phyloP scores from a whole-genome alignment of 345 rosid species.

The Dovyalis caffra region DNA sequence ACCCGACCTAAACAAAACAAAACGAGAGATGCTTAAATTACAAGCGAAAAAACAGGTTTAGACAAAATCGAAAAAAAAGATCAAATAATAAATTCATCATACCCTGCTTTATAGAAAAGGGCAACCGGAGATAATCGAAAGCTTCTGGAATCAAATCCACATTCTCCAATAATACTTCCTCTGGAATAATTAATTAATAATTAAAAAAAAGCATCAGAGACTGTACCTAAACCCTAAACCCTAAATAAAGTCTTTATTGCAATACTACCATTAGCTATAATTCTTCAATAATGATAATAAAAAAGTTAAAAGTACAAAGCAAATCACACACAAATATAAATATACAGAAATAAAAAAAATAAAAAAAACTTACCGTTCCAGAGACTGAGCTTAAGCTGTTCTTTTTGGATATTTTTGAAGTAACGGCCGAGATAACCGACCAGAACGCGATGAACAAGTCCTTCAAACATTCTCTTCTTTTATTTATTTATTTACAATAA shows the following conservation, averaged over 20 bases:
- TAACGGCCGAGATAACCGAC: slow-evolving; percentile 77
- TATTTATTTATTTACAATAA: too few relatives aligned
- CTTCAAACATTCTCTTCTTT: slow-evolving; percentile 58
- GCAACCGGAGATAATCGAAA: slow-evolving; percentile 83
- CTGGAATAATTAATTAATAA: slow-evolving; percentile 12
- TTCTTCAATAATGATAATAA: too few relatives aligned
- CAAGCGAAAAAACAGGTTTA: neutral
- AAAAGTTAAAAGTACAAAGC: too few relatives aligned
- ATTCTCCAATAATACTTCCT: slow-evolving; percentile 72
- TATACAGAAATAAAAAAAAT: neutral
- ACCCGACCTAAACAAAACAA: slow-evolving; percentile 44
- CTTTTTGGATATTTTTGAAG: slow-evolving; percentile 72
- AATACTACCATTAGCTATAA: neutral
- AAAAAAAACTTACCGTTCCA: slow-evolving; percentile 51
- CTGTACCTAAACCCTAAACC: neutral
- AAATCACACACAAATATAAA: too few relatives aligned
- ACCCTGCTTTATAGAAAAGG: slow-evolving; percentile 81
- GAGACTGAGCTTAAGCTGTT: slow-evolving; percentile 74
- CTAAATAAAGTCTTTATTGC: neutral
- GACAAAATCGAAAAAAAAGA: too few relatives aligned
- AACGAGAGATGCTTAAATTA: slow-evolving; percentile 3
- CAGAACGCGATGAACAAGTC: slow-evolving; percentile 58
- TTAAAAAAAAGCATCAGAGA: neutral
- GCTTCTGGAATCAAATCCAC: slow-evolving; percentile 83
- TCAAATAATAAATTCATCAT: neutral